Conservation (phyloP, 2,329 filamentous ascomycete species). For the Alternaria gaisen region DNA sequence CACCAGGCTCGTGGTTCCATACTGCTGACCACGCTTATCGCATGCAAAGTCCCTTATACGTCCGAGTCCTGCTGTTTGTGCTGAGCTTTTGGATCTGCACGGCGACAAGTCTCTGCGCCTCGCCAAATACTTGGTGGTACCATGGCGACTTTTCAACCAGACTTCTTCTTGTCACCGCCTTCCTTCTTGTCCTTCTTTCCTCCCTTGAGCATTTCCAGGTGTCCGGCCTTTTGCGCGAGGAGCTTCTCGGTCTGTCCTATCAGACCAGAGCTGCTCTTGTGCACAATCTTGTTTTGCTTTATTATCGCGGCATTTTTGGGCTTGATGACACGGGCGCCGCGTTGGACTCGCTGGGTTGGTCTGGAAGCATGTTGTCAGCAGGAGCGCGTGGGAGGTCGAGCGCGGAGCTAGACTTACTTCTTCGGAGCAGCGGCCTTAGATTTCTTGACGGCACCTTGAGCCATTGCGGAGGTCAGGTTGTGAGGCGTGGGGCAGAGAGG, state of each 20-base stretch:
- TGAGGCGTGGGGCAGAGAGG: conserved; percentile 13
- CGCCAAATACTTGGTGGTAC: background rate
- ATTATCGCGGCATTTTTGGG: conserved; percentile 71
- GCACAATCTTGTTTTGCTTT: conserved; percentile 69
- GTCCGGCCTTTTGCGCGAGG: conserved; percentile 72
- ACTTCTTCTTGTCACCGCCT: conserved; percentile 32
- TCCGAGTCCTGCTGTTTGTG: background rate
- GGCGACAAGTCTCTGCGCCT: background rate
- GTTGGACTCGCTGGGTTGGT: conserved; percentile 52
- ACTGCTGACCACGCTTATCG: background rate
- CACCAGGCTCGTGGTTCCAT: background rate
- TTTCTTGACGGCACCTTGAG: conserved; percentile 61
- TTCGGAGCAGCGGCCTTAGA: conserved; percentile 48
- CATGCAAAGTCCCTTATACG: background rate
- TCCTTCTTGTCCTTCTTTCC: conserved; percentile 66
- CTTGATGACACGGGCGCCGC: conserved; percentile 69
- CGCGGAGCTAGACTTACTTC: conserved; percentile 45
- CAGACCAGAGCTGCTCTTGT: conserved; percentile 71
- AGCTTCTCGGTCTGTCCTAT: conserved; percentile 72
- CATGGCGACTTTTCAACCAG: conserved; percentile 17
- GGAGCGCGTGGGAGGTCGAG: background rate
- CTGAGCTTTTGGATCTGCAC: background rate
- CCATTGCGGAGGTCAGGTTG: conserved; percentile 47
- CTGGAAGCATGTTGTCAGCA: conserved; percentile 12
- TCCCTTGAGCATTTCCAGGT: conserved; percentile 72